Conservation (phyloP, 495 filamentous ascomycete genomes). For the Alectoria sarmentosa region DNA sequence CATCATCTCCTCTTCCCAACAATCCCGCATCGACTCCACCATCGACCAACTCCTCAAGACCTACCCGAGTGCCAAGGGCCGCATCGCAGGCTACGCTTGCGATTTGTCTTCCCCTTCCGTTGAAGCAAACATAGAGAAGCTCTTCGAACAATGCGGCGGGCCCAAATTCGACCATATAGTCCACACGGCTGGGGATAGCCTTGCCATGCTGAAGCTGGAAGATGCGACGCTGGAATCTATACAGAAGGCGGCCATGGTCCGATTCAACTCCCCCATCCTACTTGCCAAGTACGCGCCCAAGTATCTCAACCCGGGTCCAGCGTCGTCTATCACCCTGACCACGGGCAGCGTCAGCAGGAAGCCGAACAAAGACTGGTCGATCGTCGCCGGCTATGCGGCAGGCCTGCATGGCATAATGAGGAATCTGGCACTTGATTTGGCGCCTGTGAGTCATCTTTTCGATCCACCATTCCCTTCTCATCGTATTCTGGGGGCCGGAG, state of each 20-base stretch:
- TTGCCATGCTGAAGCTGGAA: slow-evolving; percentile 31
- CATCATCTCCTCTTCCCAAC: slow-evolving; percentile 47
- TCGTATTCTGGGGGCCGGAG: no score
- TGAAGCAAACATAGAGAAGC: slow-evolving; percentile 38
- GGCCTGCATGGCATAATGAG: slow-evolving; percentile 38
- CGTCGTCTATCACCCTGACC: slow-evolving; percentile 49
- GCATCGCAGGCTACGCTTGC: slow-evolving; percentile 39
- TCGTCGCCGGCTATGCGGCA: slow-evolving; percentile 35
- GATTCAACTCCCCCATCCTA: slow-evolving; percentile 44
- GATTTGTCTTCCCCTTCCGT: slow-evolving; percentile 43
- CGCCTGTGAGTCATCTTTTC: no score
- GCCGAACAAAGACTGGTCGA: slow-evolving; percentile 42
- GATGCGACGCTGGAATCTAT: slow-evolving; percentile 37
- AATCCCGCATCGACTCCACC: slow-evolving; percentile 35
- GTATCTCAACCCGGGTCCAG: slow-evolving; percentile 36
- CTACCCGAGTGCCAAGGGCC: slow-evolving; percentile 33
- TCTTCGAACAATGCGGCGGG: slow-evolving; percentile 37
- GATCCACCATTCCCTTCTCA: no score
- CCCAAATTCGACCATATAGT: slow-evolving; percentile 52
- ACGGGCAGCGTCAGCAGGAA: slow-evolving; percentile 41
- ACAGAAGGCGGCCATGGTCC: slow-evolving; percentile 38
- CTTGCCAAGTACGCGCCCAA: slow-evolving; percentile 43
- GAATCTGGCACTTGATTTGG: slow-evolving; percentile 50
- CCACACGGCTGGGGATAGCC: slow-evolving; percentile 50
- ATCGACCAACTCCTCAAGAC: slow-evolving; percentile 32